Percentiles rank a stretch among this genome's conserved stretches.
These are phyloP conservation scores for Salinomyces thailandicus DNA, from an alignment of 2,329 filamentous ascomycete genomes.

Conservation along the genomic window DNA sequence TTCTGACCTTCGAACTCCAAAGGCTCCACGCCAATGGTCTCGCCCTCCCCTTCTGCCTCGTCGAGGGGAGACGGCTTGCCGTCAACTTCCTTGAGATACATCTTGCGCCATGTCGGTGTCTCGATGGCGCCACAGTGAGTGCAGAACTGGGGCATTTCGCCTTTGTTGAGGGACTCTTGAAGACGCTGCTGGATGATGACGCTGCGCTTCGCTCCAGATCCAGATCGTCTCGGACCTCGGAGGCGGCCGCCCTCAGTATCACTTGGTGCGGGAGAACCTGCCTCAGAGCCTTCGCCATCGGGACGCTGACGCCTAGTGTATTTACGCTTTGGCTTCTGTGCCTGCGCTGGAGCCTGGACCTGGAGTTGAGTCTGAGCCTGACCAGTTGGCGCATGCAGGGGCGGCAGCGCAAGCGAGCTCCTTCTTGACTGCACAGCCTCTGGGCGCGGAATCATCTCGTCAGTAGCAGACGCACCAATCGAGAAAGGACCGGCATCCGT, in stretches of 20 bases:
- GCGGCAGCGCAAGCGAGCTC: conserved; percentile 26
- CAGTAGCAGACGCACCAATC: background rate
- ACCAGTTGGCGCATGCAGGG: conserved; percentile 17
- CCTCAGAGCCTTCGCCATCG: conserved; percentile 21
- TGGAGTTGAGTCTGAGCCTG: conserved; percentile 2
- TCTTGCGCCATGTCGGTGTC: conserved; percentile 91
- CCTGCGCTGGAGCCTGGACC: conserved; percentile 9
- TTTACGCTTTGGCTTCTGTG: conserved; percentile 10
- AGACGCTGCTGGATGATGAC: conserved; percentile 51
- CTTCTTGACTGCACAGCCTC: conserved; percentile 13
- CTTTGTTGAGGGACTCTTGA: conserved; percentile 55
- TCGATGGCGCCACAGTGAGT: conserved; percentile 90
- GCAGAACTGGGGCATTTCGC: conserved; percentile 80
- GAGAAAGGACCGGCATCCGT: background rate
- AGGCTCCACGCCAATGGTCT: conserved; percentile 63
- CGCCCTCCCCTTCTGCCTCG: conserved; percentile 61
- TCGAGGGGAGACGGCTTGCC: conserved; percentile 62
- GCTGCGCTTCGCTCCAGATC: conserved; percentile 51
- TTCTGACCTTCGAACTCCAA: conserved; percentile 50
- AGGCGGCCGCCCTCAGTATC: conserved; percentile 21
- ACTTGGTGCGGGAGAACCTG: conserved; percentile 27
- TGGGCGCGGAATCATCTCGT: background rate
- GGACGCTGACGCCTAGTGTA: conserved; percentile 17
- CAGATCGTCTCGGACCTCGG: conserved; percentile 23
- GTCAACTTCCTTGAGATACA: conserved; percentile 66